Evolutionary conservation across 441 rosid genomes (phyloP), one percentile per base, ranked within the genome.

Genomic region (Theobroma grandiflorum): DNA sequence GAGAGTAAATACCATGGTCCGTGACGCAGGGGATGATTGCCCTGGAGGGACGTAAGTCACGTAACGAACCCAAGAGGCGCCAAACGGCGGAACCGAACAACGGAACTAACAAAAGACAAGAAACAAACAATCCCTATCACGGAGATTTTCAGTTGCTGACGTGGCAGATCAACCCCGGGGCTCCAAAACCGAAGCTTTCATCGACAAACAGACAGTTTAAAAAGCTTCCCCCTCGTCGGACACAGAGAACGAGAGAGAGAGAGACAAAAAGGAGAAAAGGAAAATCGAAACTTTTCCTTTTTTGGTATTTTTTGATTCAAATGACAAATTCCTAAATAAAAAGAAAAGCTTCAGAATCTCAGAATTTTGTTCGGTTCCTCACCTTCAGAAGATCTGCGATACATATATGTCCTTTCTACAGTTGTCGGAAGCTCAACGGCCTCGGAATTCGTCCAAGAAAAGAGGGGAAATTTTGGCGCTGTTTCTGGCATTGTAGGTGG

Each of bases 121-220:
- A 62, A 66, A 7, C 5, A 15, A 74, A 50, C 70, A 67, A 80
- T 75, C 78, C 15, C 75, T 49, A 38, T 68, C 76, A 37, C 35
- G 18, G 22, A 76, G 72, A 47, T 69, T 50, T 64, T 71, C 16
- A 71, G 45, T 47, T 76, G 72, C 49, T 81, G 83, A 76, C 83
- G 58, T 81, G 76, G 73, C 72, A 43, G 20, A 71, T 40, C 45
- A 76, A 59, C 55, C 65, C 31, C 31, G 31, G 31, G 40, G 52
- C 63, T 52, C 38, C 12, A 31, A 52, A 3, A 40, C 14, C 78
- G 58, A 71, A 52, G 72, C 14, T 10, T 37, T 45, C 42, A 37
- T 53, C 12, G 38, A 58, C 40, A 61, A 76, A 69, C 43, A 20
- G 74, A 61, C 75, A 14, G 67, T 66, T 80, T n/a, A 7, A 2